Percentiles rank a stretch among this genome's conserved stretches.
These are phyloP conservation scores for Tulasnella sp. DNA, from an alignment of 768 basidiomycete genomes.

Conservation along the genomic window DNA sequence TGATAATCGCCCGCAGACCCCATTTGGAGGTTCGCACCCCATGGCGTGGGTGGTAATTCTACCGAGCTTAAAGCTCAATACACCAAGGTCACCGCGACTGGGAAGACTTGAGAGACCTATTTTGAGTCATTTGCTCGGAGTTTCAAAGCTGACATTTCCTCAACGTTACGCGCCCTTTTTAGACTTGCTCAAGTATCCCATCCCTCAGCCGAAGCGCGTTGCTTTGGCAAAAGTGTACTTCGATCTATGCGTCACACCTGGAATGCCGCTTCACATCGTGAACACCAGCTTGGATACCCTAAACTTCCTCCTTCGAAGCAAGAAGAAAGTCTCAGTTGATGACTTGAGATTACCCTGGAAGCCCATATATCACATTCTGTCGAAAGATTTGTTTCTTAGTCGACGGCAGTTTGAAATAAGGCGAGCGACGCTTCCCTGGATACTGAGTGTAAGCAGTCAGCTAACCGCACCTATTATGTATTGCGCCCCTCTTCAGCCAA, in stretches of 20 bases:
- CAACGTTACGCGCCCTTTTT: neutral
- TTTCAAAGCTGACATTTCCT: neutral
- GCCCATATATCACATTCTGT: conserved; percentile 63
- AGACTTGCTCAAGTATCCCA: conserved; percentile 72
- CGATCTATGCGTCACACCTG: conserved; percentile 64
- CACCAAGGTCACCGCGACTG: neutral
- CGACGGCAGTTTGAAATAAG: conserved; percentile 72
- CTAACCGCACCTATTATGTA: neutral
- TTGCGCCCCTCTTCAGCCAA: conserved; percentile 39
- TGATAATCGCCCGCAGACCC: no score
- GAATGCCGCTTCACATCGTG: conserved; percentile 62
- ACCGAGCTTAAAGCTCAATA: neutral
- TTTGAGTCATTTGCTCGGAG: neutral
- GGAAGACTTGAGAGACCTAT: neutral
- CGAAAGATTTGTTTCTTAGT: conserved; percentile 66
- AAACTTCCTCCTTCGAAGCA: conserved; percentile 51
- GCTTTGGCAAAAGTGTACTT: conserved; percentile 71
- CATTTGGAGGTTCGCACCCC: neutral
- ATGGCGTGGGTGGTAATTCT: neutral
- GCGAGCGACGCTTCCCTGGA: conserved; percentile 35
- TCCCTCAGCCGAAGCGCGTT: conserved; percentile 71
- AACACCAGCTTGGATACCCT: conserved; percentile 60
- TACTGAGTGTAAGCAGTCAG: neutral
- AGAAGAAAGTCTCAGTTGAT: conserved; percentile 65
- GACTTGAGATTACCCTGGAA: conserved; percentile 79